Conservation (phyloP, 192 early-diverging fungal genomes). For the Coemansia sp. region DNA sequence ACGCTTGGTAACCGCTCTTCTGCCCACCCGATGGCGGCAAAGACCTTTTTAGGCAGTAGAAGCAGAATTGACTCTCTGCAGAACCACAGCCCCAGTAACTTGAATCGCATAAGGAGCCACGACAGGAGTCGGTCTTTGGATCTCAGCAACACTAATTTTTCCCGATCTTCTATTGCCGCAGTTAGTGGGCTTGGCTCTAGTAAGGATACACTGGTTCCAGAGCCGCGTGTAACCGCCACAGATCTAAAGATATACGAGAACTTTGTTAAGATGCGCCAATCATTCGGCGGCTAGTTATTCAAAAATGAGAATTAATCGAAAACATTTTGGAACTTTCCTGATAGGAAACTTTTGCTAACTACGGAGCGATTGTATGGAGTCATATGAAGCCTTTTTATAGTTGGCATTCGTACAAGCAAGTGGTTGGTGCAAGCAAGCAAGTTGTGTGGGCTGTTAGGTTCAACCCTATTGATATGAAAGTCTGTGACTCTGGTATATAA, state of each 20-base stretch:
- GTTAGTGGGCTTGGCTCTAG: background rate
- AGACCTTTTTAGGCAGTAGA: background rate
- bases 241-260: slow-evolving; percentile 45
- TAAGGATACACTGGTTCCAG: slow-evolving; percentile 9
- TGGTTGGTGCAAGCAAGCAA: no score
- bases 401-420: no score
- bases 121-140: slow-evolving; percentile 47
- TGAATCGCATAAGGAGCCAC: background rate
- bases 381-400: no score
- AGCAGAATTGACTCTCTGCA: background rate
- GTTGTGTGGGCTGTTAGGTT: no score
- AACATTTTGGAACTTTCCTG: no score
- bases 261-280: slow-evolving; percentile 42
- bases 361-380: no score
- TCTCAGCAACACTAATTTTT: slow-evolving; percentile 8
- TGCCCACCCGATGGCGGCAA: background rate
- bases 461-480: no score
- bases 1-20: background rate
- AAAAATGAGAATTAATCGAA: background rate
- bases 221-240: slow-evolving; percentile 38
- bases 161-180: background rate
- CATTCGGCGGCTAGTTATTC: background rate
- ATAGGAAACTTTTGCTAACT: no score
- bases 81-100: background rate
- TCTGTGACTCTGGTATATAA: no score